These are phyloP conservation scores for Cladosporium sp. DNA, from an alignment of 2,329 filamentous ascomycete species.

Conservation along the genomic window DNA sequence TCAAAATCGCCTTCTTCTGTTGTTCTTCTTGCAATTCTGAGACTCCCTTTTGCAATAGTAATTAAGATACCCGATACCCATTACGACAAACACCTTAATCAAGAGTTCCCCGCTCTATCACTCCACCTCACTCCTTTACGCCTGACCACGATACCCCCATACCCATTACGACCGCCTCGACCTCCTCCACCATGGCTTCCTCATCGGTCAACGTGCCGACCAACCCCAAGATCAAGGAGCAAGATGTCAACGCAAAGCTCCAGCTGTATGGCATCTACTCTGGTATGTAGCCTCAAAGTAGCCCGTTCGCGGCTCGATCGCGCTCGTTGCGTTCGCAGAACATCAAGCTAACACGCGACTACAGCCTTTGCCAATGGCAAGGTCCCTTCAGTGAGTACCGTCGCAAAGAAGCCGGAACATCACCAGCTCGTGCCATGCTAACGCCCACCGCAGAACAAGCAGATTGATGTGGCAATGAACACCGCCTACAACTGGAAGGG, in stretches of 20 bases:
- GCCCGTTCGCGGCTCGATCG: not conserved
- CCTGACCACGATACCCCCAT: not conserved
- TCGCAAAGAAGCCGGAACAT: not conserved
- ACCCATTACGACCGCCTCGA: not conserved
- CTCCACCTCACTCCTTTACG: not conserved
- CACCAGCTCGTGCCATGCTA: constrained; percentile 13
- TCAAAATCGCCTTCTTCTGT: too few relatives aligned
- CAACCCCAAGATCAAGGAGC: constrained; percentile 74
- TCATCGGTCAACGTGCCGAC: constrained; percentile 68
- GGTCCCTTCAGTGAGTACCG: constrained; percentile 72
- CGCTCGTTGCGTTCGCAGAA: not conserved
- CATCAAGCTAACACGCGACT: constrained; percentile 19
- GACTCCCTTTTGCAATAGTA: too few relatives aligned
- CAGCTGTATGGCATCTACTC: constrained; percentile 88
- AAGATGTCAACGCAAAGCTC: constrained; percentile 87
- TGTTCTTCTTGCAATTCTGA: too few relatives aligned
- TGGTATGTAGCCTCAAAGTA: constrained; percentile 45
- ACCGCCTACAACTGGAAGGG: constrained; percentile 74
- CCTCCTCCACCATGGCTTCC: constrained; percentile 28
- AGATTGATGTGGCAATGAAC: constrained; percentile 93
- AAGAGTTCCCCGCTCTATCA: too few relatives aligned
- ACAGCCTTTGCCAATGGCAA: constrained; percentile 85
- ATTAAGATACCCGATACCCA: not conserved
- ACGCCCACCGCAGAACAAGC: constrained; percentile 67
- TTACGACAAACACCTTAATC: not conserved